Percentiles rank a stretch among this genome's conserved stretches.
Evolutionary conservation across 441 rosid genomes (phyloP).

Genomic region (Jatropha podagrica): DNA sequence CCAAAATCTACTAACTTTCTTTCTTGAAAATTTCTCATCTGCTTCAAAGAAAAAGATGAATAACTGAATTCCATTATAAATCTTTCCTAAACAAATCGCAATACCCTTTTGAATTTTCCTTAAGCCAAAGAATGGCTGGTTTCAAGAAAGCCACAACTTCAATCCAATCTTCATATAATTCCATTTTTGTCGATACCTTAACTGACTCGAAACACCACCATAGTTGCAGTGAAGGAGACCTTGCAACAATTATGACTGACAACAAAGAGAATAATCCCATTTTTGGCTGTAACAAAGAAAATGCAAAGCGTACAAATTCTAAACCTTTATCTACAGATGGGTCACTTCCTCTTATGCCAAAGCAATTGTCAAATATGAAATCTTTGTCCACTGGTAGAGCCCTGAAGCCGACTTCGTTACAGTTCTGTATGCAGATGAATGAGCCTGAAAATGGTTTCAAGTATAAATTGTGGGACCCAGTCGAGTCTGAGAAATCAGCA

Average conservation of each 20-base stretch:
- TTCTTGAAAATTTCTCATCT: not conserved
- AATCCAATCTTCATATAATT: conserved; percentile 35
- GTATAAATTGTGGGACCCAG: conserved; percentile 51
- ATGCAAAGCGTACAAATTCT: conserved; percentile 29
- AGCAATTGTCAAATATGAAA: conserved; percentile 41
- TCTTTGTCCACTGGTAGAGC: conserved; percentile 56
- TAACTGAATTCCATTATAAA: not conserved
- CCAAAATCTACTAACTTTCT: not conserved
- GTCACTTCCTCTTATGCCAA: conserved; percentile 31
- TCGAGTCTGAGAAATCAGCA: conserved; percentile 61
- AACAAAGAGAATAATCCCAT: conserved; percentile 49
- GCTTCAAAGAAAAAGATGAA: not conserved
- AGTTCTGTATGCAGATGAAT: conserved; percentile 73
- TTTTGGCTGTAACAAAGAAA: conserved; percentile 37
- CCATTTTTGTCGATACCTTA: conserved; percentile 42
- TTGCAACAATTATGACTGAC: conserved; percentile 22
- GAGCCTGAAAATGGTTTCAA: conserved; percentile 60
- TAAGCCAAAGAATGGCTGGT: conserved; percentile 13
- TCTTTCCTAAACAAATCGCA: not conserved
- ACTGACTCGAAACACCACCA: conserved; percentile 41
- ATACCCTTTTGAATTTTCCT: not conserved
- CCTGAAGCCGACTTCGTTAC: conserved; percentile 70
- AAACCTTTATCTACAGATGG: conserved; percentile 46
- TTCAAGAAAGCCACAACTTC: conserved; percentile 32
- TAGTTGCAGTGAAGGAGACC: conserved; percentile 46